Base-by-base conservation (phyloP, 2,329 filamentous ascomycete species). In the Colletotrichum sp. region DNA sequence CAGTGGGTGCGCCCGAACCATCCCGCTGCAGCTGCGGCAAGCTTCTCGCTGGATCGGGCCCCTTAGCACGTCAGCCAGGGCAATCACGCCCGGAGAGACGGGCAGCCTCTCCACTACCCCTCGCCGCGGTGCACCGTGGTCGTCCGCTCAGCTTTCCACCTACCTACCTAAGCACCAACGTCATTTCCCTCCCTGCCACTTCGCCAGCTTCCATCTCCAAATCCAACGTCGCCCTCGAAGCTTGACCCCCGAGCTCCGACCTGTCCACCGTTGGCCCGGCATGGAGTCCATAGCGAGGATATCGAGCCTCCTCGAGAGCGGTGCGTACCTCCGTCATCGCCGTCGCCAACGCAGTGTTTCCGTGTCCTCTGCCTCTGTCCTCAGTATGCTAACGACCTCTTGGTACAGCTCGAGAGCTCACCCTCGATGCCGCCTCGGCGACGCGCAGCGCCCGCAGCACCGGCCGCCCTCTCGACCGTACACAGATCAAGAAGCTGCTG, bases 221-320 rank as follows among this genome's bases (percentile, higher is more conserved):
- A 64, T 24, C 32, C 52, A n/a, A 63, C 14, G 36, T 59, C 55
- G 39, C 28, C 34, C 32, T 26, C 34, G 12, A 67, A 69, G 21
- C 55, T n/a, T 39, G 28, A 60, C 16, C 57, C 63, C 48, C 57
- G 43, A 52, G 65, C 57, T 43, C 28, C 6, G 64, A 61, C 48
- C 34, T 10, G 26, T 57, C 55, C 64, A 55, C 43, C 39, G 64
- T 68, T 60, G 74, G 68, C 30, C 43, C 43, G 43, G 43, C 43
- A 99, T 99, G 97, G 97, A 99, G 91, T 98, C 96, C 26, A 96
- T 99, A 83, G 96, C 96, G 78, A 92, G 95, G 82, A 98, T 99
- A 85, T 98, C 96, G 80, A 95, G 93, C 84, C 92, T 99, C 87
- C 93, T 99, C 85, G 97, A 99, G 89, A 97, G 95, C 86, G 96